Base-by-base conservation (phyloP, 768 basidiomycete genomes). In the Tubosaeta brunneosetosa region DNA sequence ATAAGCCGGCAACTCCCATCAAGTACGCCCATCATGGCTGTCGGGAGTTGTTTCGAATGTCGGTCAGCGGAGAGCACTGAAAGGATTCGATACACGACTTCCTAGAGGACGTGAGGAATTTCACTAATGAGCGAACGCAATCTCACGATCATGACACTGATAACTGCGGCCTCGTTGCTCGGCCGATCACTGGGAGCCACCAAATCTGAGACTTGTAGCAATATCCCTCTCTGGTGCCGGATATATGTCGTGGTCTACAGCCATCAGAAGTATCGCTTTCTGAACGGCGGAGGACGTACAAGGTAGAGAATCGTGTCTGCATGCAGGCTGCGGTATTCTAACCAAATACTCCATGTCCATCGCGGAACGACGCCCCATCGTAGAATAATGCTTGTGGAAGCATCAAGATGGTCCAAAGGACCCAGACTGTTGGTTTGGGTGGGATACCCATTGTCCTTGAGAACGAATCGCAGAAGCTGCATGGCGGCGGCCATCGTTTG, bases 321-420 rank as follows among this genome's bases (percentile, higher is more conserved):
- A 33, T 81, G 67, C 27, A 76, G 72, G 36, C 71, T 63, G 19
- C 80, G 74, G 52, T 71, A 70, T 58, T 87, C 85, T 44, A 69
- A 64, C 84, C 85, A 89, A 7, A 76, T 65, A 11, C 62, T 67
- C 86, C 88, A 91, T 49, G 73, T 73, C 86, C 87, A 88, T 1
- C 78, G 75, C 3, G 85, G 64, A 11, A 77, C 67, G 11, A 73
- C 56, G 29, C 81, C 79, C 81, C 83, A 88, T 54, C 69, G 69
- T n/a, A 86, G 49, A n/a, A 89, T 62, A 19, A 85, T 72, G 6
- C 44, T 65, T 52, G 78, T 76, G 11, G 84, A 66, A 42, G 60
- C 51, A 62, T 82, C 77, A 6, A 77, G 63, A 17, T 58, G 49
- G 26, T 55, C 41, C 14, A 44, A 58, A 26, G 60, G 66, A 53